phyloP scores from a whole-genome alignment of 2,329 filamentous ascomycete genomes.

The Xylariaceae sp. region DNA sequence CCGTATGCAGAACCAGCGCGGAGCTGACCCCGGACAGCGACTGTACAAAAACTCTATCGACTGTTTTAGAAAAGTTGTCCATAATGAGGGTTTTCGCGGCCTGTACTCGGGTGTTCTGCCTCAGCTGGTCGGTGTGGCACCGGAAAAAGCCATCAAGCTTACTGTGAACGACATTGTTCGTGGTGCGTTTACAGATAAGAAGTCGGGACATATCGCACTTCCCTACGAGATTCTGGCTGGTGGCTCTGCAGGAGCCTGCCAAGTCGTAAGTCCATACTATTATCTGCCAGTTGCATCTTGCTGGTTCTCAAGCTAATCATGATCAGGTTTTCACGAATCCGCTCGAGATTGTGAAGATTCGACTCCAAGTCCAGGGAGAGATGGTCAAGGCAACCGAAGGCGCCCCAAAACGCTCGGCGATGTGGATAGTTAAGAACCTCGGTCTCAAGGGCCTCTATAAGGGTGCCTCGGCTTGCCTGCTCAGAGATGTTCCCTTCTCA shows the following conservation, averaged over 20 bases:
- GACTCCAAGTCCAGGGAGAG: constrained; percentile 94
- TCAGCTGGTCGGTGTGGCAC: constrained; percentile 95
- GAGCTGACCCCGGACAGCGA: constrained; percentile 72
- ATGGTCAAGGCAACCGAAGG: constrained; percentile 81
- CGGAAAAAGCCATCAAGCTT: constrained; percentile 98
- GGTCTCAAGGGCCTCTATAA: constrained; percentile 95
- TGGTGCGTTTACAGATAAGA: constrained; percentile 64
- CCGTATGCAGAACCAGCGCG: constrained; percentile 94
- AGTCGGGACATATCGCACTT: constrained; percentile 66
- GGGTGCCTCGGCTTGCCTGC: constrained; percentile 86
- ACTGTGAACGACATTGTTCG: constrained; percentile 95
- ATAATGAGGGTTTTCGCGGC: constrained; percentile 84
- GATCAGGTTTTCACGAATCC: constrained; percentile 85
- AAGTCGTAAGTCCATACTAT: constrained; percentile 67
- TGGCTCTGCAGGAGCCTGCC: constrained; percentile 84
- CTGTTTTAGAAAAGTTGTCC: constrained; percentile 87
- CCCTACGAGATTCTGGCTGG: constrained; percentile 77
- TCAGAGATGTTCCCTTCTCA: constrained; percentile 96
- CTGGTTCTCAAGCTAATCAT: constrained; percentile 11
- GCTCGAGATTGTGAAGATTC: constrained; percentile 98
- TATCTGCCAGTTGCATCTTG: background rate
- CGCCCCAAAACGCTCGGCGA: constrained; percentile 80
- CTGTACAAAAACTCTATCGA: constrained; percentile 97
- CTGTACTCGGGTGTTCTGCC: constrained; percentile 93
- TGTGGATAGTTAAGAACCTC: constrained; percentile 96